Evolutionary conservation across 2,329 filamentous ascomycete genomes (phyloP).

Genomic region (Gliomastix tumulicola): DNA sequence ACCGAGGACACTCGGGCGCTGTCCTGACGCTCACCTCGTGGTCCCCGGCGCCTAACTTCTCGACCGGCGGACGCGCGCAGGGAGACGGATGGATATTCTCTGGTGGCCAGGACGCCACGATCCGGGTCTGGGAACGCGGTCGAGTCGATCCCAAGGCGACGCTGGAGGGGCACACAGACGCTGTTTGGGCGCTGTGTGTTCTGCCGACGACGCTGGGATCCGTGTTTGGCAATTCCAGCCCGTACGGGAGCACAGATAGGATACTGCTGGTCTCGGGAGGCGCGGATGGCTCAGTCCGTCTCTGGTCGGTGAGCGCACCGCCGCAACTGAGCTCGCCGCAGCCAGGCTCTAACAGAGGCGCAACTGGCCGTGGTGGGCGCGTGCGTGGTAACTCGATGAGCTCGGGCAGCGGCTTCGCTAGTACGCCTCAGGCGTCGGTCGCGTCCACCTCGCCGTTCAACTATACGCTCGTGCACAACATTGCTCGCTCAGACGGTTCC

Average conservation of each 20-base stretch:
- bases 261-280: slow-evolving; percentile 87
- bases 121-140: slow-evolving; percentile 92
- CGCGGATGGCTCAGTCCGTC: slow-evolving; percentile 82
- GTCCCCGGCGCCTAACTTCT: slow-evolving; percentile 81
- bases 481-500: slow-evolving; percentile 58
- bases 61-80: slow-evolving; percentile 77
- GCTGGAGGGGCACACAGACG: slow-evolving; percentile 88
- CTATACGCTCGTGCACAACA: slow-evolving; percentile 82
- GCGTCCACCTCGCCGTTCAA: slow-evolving; percentile 82
- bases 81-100: slow-evolving; percentile 99
- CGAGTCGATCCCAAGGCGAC: slow-evolving; percentile 93
- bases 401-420: slow-evolving; percentile 86
- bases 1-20: slow-evolving; percentile 85
- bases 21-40: slow-evolving; percentile 84
- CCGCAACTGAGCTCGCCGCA: slow-evolving; percentile 80
- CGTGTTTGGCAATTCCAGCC: slow-evolving; percentile 69
- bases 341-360: slow-evolving; percentile 54
- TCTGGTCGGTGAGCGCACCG: slow-evolving; percentile 91
- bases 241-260: slow-evolving; percentile 75
- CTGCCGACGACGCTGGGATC: slow-evolving; percentile 75
- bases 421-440: slow-evolving; percentile 79
- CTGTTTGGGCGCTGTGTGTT: slow-evolving; percentile 92
- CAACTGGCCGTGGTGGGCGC: slow-evolving; percentile 56
- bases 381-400: slow-evolving; percentile 89
- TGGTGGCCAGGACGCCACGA: slow-evolving; percentile 86